These are phyloP conservation scores for Physcia stellaris DNA, from an alignment of 495 filamentous ascomycete species.

Conservation along the genomic window DNA sequence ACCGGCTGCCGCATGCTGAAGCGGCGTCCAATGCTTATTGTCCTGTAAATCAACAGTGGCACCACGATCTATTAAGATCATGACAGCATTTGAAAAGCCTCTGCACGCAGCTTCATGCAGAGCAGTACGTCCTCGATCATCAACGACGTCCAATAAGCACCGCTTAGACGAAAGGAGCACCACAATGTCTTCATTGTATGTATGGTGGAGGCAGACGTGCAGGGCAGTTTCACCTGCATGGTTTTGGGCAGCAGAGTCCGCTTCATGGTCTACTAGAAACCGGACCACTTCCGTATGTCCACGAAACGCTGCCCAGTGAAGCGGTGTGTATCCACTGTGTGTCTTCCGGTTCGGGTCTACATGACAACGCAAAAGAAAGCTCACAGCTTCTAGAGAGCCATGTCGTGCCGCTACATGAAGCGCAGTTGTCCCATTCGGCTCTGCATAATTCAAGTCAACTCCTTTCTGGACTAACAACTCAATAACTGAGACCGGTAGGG, in stretches of 20 bases:
- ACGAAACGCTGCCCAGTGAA: background rate
- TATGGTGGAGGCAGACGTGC: background rate
- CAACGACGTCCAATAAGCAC: background rate
- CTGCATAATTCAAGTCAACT: too few species aligned
- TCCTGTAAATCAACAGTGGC: background rate
- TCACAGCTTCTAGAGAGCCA: too few species aligned
- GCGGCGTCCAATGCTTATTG: background rate
- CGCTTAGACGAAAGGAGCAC: constrained; percentile 2
- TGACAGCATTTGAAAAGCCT: constrained; percentile 9
- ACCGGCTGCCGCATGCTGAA: background rate
- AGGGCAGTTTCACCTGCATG: constrained; percentile 5
- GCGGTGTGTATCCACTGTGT: constrained; percentile 1
- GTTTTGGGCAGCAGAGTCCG: background rate
- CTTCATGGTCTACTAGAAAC: background rate
- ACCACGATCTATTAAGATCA: constrained; percentile 2
- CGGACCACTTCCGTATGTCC: background rate
- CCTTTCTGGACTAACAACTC: too few species aligned
- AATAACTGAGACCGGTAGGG: too few species aligned
- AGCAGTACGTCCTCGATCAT: constrained; percentile 10
- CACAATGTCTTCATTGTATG: constrained; percentile 5
- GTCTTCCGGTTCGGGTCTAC: background rate
- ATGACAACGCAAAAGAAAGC: too few species aligned
- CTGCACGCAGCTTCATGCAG: constrained; percentile 10
- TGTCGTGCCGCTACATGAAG: too few species aligned
- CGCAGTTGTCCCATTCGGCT: too few species aligned